Base-by-base conservation (phyloP, 345 rosid species). In the Erysimum cheiranthoides region DNA sequence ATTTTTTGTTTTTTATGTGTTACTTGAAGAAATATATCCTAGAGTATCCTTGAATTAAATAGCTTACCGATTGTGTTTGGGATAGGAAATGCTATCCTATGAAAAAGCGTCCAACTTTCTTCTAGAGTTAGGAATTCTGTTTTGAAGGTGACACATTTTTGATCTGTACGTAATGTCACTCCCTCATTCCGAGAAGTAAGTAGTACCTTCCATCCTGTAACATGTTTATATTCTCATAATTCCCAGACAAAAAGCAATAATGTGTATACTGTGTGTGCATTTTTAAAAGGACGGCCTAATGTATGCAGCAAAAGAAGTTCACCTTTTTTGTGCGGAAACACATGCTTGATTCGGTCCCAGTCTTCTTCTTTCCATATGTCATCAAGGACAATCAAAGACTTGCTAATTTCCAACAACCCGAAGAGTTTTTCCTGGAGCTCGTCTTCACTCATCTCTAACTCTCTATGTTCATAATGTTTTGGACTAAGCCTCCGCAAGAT, bases 41-140 rank as follows among this genome's bases (percentile, higher is more conserved):
- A 31, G 32, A 31, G 5, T 38, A 3, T 18, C 17, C 3, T 6
- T 54, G 10, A 14, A n/a, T n/a, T n/a, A n/a, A n/a, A 32, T 3
- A 14, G 4, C 39, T 28, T 70, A 82, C 80, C 80, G 1, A 46
- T 13, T 54, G 67, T 47, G 39, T 50, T 58, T 12, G 4, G 56
- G 8, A 8, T 2, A 3, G 72, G 73, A 25, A 81, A 78, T 0
- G 68, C 81, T 66, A 72, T 83, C 30, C 45, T 77, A 36, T 11
- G 79, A 2, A 87, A 68, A 66, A 85, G 46, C 11, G 73, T 81
- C 86, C 89, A 84, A 27, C 86, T 80, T 6, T 83, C 69, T 32
- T 62, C 0, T 0, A 18, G 18, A 1, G 71, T 64, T 42, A 84
- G 68, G 13, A 11, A 53, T 1, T 13, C 6, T 36, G 70, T 77